Conservation (phyloP, 148 eudicot species). For the Fagopyrum homotropicum region DNA sequence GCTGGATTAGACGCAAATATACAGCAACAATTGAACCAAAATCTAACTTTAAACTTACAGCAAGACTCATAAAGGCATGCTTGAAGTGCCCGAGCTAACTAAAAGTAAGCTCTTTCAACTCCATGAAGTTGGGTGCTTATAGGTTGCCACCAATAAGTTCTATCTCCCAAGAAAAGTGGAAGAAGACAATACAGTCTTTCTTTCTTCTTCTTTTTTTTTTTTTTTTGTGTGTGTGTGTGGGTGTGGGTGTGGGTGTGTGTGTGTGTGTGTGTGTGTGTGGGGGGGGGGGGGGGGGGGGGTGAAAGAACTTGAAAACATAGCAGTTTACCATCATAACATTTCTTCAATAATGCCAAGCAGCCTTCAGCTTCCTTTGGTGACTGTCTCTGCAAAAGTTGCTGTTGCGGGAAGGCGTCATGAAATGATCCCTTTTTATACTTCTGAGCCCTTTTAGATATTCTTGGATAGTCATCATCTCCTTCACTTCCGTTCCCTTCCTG, state of each 20-base stretch:
- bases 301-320: conserved; percentile 1
- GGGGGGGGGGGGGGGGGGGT: not conserved
- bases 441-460: conserved; percentile 21
- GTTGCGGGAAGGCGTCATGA: conserved; percentile 17
- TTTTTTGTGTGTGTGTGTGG: too few relatives aligned
- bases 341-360: conserved; percentile 20
- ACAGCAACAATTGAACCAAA: not conserved
- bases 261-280: too few relatives aligned
- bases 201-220: too few relatives aligned
- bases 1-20: not conserved
- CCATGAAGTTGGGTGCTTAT: not conserved
- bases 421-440: conserved; percentile 26
- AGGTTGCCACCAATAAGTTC: not conserved
- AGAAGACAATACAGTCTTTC: not conserved
- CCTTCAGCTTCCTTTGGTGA: conserved; percentile 19
- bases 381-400: conserved; percentile 15
- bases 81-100: not conserved
- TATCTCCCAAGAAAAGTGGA: not conserved
- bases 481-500: conserved; percentile 36
- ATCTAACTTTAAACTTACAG: not conserved
- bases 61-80: not conserved
- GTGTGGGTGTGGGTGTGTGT: too few relatives aligned
- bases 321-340: conserved; percentile 20
- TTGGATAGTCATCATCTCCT: conserved; percentile 19
- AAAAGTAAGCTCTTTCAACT: not conserved